Evolutionary conservation across 2,329 filamentous ascomycete genomes (phyloP), one percentile per base, ranked within the genome.

Genomic region (Rhynchosporium agropyri): DNA sequence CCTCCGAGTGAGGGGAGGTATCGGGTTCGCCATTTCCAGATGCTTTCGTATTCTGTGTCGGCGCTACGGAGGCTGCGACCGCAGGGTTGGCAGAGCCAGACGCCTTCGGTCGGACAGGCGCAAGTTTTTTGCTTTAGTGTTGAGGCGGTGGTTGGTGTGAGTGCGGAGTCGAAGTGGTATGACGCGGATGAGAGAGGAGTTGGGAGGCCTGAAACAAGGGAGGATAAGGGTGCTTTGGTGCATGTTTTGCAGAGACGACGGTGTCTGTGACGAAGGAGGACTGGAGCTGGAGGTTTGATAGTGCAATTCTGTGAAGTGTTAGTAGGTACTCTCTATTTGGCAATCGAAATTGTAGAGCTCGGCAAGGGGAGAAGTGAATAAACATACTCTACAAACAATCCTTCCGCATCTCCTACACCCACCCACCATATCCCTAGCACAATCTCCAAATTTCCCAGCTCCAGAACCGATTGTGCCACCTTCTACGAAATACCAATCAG

Each of bases 41-140:
- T 91, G 3, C 81, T 77, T 70, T 81, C 79, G 65, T 89, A 88
- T 61, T 86, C 83, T 58, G 79, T 76, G 69, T 89, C 85, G 26
- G 81, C 79, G 45, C 78, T 81, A 29, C 84, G 81, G 58, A 96
- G 86, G 60, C 85, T 84, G 65, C 89, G 85, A 1, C 92, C 92
- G 70, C 94, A 97, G 1, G 89, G 87, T 67, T 90, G 86, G 76
- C 93, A 98, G 31, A 97, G 85, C 90, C 91, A 97, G 53, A 96
- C 86, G 4, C 83, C 83, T 9, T 84, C 55, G 77, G 79, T 26
- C 75, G 80, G 67, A 61, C 74, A 75, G 8, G 56, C 68, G 60
- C 74, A 74, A 29, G 72, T 61, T 43, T 69, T 63, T 12, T 58
- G 63, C 43, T 69, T 65, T 29, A 74, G 54, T 0, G 73, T 74